A percentile compares a stretch with the other conserved stretches of the same genome.
phyloP scores from a whole-genome alignment of 768 basidiomycete genomes.

The Chalciporus piperatus region DNA sequence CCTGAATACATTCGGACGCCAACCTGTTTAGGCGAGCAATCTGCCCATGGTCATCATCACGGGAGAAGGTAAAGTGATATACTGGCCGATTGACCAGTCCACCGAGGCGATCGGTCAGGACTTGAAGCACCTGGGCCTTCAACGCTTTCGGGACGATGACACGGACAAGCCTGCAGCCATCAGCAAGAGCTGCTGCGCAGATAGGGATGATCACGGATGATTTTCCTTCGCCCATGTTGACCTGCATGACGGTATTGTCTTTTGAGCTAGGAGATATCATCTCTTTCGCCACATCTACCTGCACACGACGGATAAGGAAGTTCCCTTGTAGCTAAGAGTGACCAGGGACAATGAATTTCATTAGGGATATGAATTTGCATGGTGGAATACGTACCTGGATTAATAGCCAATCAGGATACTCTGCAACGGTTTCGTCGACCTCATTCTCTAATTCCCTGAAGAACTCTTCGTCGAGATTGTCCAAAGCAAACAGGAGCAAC shows the following conservation, averaged over 20 bases:
- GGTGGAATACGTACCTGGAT: conserved; percentile 34
- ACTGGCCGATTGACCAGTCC: conserved; percentile 43
- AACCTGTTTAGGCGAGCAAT: conserved; percentile 27
- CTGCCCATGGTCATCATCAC: conserved; percentile 6
- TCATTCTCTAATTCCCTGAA: conserved; percentile 20
- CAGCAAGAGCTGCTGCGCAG: conserved; percentile 36
- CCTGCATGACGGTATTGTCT: conserved; percentile 40
- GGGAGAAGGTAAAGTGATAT: conserved; percentile 47
- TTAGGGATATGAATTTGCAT: no score
- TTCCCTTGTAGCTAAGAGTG: conserved; percentile 39
- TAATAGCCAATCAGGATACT: conserved; percentile 39
- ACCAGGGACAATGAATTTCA: neutral
- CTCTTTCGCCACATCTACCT: conserved; percentile 36
- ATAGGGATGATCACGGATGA: conserved; percentile 45
- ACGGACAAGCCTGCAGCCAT: conserved; percentile 41
- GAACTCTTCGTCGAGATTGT: conserved; percentile 27
- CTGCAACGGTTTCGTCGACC: conserved; percentile 9
- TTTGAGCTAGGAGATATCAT: conserved; percentile 40
- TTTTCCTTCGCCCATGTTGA: conserved; percentile 59
- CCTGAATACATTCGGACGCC: conserved; percentile 34
- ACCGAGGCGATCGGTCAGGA: conserved; percentile 38
- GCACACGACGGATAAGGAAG: conserved; percentile 38
- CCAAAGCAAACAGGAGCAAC: conserved; percentile 21
- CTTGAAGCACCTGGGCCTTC: conserved; percentile 41
- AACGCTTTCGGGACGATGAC: conserved; percentile 45